Evolutionary conservation across 768 basidiomycete species (phyloP).

Genomic region (Lactarius trivialis): DNA sequence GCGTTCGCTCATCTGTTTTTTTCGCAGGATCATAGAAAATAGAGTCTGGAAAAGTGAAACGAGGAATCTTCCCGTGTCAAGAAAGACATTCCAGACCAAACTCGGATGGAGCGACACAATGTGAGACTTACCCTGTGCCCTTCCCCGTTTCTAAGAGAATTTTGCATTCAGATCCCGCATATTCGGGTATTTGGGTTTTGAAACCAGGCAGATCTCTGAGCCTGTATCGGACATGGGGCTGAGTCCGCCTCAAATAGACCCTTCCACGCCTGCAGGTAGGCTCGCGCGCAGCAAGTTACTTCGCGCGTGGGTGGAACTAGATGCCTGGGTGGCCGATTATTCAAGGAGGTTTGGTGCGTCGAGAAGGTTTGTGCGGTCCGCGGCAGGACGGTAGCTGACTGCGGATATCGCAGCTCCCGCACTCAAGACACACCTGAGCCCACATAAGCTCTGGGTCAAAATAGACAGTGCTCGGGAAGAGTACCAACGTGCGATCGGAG

Average conservation of each 20-base stretch:
- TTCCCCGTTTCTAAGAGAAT: not conserved
- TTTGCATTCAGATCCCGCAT: slow-evolving; percentile 32
- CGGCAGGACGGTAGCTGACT: not conserved
- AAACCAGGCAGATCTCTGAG: slow-evolving; percentile 23
- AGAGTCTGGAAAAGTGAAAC: slow-evolving; percentile 65
- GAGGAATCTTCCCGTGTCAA: slow-evolving; percentile 47
- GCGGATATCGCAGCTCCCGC: slow-evolving; percentile 34
- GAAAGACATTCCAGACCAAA: slow-evolving; percentile 52
- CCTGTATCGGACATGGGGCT: slow-evolving; percentile 38
- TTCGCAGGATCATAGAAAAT: slow-evolving; percentile 63
- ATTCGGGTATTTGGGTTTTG: slow-evolving; percentile 39
- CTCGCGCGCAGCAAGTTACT: slow-evolving; percentile 56
- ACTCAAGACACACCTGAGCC: slow-evolving; percentile 38
- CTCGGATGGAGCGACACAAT: slow-evolving; percentile 58
- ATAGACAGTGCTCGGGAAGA: slow-evolving; percentile 58
- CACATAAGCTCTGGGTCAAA: slow-evolving; percentile 42
- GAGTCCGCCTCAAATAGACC: slow-evolving; percentile 50
- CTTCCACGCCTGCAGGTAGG: slow-evolving; percentile 39
- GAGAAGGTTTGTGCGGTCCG: slow-evolving; percentile 10
- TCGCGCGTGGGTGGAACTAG: slow-evolving; percentile 74
- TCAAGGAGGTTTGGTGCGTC: slow-evolving; percentile 40
- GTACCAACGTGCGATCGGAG: slow-evolving; percentile 67
- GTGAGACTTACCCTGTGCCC: slow-evolving; percentile 36
- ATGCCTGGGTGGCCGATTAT: slow-evolving; percentile 60
- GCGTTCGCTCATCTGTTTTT: slow-evolving; percentile 5